phyloP scores from a whole-genome alignment of 2,329 filamentous ascomycete species.

The Byssothecium circinans region DNA sequence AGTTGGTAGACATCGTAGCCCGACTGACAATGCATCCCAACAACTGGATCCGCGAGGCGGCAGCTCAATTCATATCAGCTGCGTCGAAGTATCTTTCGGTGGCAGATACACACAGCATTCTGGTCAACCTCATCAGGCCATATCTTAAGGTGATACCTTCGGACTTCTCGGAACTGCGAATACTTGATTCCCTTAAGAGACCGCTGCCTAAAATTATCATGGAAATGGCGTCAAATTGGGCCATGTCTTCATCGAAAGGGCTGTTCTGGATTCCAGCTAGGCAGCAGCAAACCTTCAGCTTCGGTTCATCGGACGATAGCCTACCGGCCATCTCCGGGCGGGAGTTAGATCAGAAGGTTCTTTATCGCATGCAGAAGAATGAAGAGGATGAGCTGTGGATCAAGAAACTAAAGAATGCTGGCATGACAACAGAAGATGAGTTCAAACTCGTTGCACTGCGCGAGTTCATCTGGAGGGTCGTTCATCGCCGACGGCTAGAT shows the following conservation, averaged over 20 bases:
- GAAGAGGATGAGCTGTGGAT: constrained; percentile 96
- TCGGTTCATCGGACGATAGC: constrained; percentile 60
- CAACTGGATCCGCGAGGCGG: constrained; percentile 89
- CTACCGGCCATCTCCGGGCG: constrained; percentile 58
- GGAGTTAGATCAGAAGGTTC: constrained; percentile 59
- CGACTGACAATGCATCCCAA: constrained; percentile 94
- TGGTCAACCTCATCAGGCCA: constrained; percentile 76
- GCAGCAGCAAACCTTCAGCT: constrained; percentile 69
- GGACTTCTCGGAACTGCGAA: constrained; percentile 68
- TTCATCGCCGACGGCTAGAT: constrained; percentile 67
- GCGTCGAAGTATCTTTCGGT: constrained; percentile 73
- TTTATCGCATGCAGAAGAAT: constrained; percentile 70
- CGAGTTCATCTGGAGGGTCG: constrained; percentile 89
- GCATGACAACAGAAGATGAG: constrained; percentile 81
- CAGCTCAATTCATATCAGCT: constrained; percentile 78
- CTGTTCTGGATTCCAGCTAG: constrained; percentile 83
- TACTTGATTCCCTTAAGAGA: constrained; percentile 81
- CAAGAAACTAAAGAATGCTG: constrained; percentile 78
- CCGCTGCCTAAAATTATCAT: constrained; percentile 78
- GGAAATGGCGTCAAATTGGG: constrained; percentile 86
- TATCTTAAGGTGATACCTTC: constrained; percentile 76
- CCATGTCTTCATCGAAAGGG: constrained; percentile 75
- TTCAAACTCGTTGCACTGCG: constrained; percentile 82
- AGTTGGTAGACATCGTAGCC: constrained; percentile 78
- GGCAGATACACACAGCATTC: constrained; percentile 81